Conservation (phyloP, 371 early-diverging fungal genomes). For the Racocetra persica region DNA sequence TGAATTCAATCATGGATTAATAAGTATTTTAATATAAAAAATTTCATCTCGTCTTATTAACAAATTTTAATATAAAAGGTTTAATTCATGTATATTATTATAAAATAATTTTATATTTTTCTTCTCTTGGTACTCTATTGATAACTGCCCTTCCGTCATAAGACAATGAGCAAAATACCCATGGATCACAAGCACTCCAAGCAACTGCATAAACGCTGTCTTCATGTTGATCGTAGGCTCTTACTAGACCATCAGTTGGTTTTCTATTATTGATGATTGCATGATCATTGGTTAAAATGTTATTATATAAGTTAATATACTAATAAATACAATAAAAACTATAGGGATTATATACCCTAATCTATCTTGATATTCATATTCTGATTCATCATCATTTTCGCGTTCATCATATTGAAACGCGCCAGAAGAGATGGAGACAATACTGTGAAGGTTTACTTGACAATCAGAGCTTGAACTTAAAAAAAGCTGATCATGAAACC, state of each 20-base stretch:
- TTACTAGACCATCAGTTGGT: constrained; percentile 82
- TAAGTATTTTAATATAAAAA: too few relatives aligned
- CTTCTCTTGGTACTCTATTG: constrained; percentile 84
- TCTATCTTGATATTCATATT: constrained; percentile 13
- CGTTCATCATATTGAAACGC: constrained; percentile 36
- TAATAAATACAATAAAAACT: background rate
- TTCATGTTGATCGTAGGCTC: constrained; percentile 90
- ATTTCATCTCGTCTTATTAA: too few relatives aligned
- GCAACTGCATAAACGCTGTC: constrained; percentile 89
- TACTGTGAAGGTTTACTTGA: constrained; percentile 82
- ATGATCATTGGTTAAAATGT: background rate
- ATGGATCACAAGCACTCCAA: constrained; percentile 91
- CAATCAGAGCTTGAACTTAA: constrained; percentile 86
- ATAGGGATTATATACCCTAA: constrained; percentile 6
- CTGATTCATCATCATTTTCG: constrained; percentile 41
- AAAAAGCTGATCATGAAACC: constrained; percentile 88
- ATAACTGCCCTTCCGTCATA: constrained; percentile 92
- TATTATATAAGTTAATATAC: background rate
- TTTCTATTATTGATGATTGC: constrained; percentile 47
- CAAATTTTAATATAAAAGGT: too few relatives aligned
- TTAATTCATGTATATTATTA: constrained; percentile 10
- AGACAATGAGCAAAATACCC: constrained; percentile 94
- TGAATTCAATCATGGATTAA: too few relatives aligned
- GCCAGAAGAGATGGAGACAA: constrained; percentile 80
- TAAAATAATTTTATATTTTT: constrained; percentile 87